Conservation (phyloP, 441 rosid genomes). For the Capsella rubella region DNA sequence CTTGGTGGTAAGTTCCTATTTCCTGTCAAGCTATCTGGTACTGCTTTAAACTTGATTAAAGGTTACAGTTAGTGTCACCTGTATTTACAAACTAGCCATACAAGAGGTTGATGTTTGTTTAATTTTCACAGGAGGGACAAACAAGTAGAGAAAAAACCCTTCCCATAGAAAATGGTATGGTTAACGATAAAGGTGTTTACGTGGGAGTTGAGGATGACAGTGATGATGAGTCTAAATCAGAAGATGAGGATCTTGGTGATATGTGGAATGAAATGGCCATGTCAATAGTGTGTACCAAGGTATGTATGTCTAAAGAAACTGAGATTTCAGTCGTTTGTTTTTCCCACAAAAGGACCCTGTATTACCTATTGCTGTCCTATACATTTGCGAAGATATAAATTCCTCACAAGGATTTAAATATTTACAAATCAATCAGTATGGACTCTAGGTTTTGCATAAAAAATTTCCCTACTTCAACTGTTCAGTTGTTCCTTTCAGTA, state of each 20-base stretch:
- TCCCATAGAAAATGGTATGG: constrained; percentile 31
- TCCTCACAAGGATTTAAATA: constrained; percentile 1
- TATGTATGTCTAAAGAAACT: constrained; percentile 37
- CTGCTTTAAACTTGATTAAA: constrained; percentile 8
- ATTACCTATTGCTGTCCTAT: constrained; percentile 6
- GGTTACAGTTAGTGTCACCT: not conserved
- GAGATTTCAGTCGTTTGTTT: not conserved
- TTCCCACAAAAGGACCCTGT: not conserved
- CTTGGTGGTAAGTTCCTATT: constrained; percentile 50
- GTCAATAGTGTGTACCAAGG: constrained; percentile 78
- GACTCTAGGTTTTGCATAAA: too few relatives aligned
- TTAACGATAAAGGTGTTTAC: constrained; percentile 66
- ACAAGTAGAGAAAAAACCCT: constrained; percentile 29
- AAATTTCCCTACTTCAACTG: too few relatives aligned
- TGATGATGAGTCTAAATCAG: constrained; percentile 46
- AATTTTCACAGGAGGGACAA: constrained; percentile 34
- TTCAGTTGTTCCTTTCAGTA: too few relatives aligned
- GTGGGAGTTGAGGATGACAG: constrained; percentile 59
- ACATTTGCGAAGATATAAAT: not conserved
- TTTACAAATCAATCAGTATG: too few relatives aligned
- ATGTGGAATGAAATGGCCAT: constrained; percentile 88
- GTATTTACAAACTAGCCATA: not conserved
- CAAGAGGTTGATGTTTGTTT: constrained; percentile 1
- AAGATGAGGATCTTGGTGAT: constrained; percentile 81
- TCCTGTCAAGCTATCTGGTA: constrained; percentile 13